These are phyloP conservation scores for Eucommia ulmoides DNA, from an alignment of 257 asterid species.

Conservation along the genomic window DNA sequence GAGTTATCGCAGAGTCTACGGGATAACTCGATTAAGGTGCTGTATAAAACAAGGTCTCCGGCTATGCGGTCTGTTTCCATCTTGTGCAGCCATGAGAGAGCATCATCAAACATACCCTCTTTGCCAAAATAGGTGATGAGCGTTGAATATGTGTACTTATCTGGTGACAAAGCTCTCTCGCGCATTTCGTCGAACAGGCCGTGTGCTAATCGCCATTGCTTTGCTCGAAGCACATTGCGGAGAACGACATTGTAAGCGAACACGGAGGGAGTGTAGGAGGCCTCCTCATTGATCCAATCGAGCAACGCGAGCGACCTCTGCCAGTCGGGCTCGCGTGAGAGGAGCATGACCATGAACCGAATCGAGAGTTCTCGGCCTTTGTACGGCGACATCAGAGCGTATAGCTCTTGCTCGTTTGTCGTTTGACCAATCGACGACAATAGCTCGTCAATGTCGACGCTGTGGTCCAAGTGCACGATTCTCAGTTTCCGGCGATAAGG, in stretches of 20 bases:
- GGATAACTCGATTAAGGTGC: conserved; percentile 82
- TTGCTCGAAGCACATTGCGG: conserved; percentile 67
- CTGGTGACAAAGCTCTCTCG: conserved; percentile 57
- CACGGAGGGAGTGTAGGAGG: conserved; percentile 66
- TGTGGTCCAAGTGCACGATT: conserved; percentile 33
- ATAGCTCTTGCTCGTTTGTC: conserved; percentile 52
- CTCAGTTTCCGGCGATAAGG: conserved; percentile 23
- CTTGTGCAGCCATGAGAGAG: conserved; percentile 90
- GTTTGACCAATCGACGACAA: conserved; percentile 47
- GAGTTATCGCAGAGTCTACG: conserved; percentile 70
- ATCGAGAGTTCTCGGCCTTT: conserved; percentile 46
- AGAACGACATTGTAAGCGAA: conserved; percentile 89
- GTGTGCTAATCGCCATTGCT: conserved; percentile 60
- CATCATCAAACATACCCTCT: conserved; percentile 79
- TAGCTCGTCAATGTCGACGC: conserved; percentile 68
- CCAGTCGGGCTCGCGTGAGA: conserved; percentile 82
- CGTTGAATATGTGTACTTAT: conserved; percentile 82
- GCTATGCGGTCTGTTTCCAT: conserved; percentile 78
- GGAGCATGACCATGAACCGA: conserved; percentile 70
- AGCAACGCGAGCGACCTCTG: conserved; percentile 79
- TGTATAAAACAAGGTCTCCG: conserved; percentile 79
- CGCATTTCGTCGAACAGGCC: conserved; percentile 98
- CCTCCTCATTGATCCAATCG: conserved; percentile 84
- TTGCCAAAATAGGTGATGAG: conserved; percentile 78
- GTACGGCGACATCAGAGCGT: conserved; percentile 57